Evolutionary conservation across 345 rosid species (phyloP), one percentile per base, ranked within the genome.

Genomic region (Gossypium arboreum): DNA sequence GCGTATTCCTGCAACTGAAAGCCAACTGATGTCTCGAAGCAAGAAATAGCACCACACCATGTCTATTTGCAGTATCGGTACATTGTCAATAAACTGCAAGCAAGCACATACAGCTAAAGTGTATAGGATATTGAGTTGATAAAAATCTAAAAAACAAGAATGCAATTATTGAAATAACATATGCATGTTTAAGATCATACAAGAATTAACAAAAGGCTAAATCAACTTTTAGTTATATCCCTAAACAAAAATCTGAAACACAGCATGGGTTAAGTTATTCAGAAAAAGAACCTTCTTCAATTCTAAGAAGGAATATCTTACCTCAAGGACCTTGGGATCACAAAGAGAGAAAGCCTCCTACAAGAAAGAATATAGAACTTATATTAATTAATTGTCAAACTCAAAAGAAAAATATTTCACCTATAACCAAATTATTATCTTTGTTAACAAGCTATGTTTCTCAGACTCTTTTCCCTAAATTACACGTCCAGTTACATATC

Each of bases 41-140:
- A 91, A 84, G 87, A 92, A 94, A 79, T 90, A 92, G 81, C 98
- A 94, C 98, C 98, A 94, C 15, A 93, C 98, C 86, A 92, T 91
- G 91, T 94, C 98, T 81, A 94, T 89, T 87, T 94, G 94, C 85
- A 94, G 84, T 57, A 94, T 90, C 44, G 98, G 89, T 79, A 92
- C 86, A 78, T 92, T 94, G 83, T 94, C 98, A 79, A 91, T 86
- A 71, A 89, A 78, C 98, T 94, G 89, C 39, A 84, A 80, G 57
- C 34, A 78, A 59, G 67, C 11, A 76, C 15, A 73, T 29, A 74
- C 57, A 61, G 65, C 51, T 73, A 78, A 39, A 74, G 73, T 7
- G 17, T 27, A 24, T 47, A 74, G 16, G 43, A 61, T 29, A 50
- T 27, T 62, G 65, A 64, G 39, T 11, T 62, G 65, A 64, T 22